These are phyloP conservation scores for Fusarium sp. DNA, from an alignment of 2,329 filamentous ascomycete species.

Conservation along the genomic window DNA sequence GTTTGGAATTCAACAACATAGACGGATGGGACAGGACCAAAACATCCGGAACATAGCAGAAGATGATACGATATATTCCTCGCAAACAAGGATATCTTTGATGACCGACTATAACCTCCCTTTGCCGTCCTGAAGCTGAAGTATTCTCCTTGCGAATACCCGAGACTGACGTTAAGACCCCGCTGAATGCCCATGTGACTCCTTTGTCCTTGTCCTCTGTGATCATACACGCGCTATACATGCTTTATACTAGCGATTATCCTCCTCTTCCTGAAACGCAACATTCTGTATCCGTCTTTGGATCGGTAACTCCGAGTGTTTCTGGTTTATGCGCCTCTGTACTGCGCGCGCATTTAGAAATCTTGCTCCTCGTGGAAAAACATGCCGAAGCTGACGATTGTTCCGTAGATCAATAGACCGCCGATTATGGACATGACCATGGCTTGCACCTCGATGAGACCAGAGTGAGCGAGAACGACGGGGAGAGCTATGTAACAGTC, in stretches of 20 bases:
- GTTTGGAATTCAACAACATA: conserved; percentile 42
- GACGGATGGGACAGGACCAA: conserved; percentile 16
- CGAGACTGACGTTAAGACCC: conserved; percentile 17
- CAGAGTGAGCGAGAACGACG: conserved; percentile 85
- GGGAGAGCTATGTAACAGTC: conserved; percentile 74
- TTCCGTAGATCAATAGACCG: conserved; percentile 94
- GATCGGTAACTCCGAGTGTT: background rate
- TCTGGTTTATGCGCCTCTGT: background rate
- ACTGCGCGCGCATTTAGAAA: conserved; percentile 66
- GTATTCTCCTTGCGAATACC: conserved; percentile 14
- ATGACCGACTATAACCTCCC: conserved; percentile 13
- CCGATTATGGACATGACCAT: conserved; percentile 96
- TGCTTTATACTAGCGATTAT: conserved; percentile 5
- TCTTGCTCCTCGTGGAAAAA: conserved; percentile 99
- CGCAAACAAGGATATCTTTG: conserved; percentile 22
- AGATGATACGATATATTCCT: conserved; percentile 15
- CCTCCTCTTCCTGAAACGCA: conserved; percentile 20
- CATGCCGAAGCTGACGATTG: conserved; percentile 97
- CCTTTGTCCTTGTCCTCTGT: conserved; percentile 10
- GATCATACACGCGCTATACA: conserved; percentile 37
- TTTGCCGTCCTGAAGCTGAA: background rate
- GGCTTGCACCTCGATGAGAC: conserved; percentile 81
- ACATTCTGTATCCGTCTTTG: background rate
- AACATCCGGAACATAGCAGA: conserved; percentile 6
- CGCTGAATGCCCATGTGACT: conserved; percentile 34